Percentiles rank a stretch among this genome's conserved stretches.
phyloP scores from a whole-genome alignment of 257 asterid species.

The Ehretia macrophylla region DNA sequence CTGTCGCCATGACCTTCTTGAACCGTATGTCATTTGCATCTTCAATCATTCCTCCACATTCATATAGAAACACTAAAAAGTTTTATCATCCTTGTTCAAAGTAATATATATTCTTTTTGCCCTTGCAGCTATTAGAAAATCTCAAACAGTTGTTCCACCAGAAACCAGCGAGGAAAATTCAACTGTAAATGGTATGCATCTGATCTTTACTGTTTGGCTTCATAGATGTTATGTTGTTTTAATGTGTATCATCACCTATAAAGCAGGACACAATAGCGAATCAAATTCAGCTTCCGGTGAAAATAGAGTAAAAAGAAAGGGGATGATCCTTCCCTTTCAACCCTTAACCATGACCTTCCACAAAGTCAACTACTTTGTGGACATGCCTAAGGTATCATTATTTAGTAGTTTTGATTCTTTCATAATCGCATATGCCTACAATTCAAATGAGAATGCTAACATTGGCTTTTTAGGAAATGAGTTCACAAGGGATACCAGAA shows the following conservation, averaged over 20 bases:
- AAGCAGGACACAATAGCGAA: background rate
- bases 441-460: background rate
- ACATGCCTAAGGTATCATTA: conserved; percentile 74
- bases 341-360: conserved; percentile 79
- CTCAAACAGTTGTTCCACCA: conserved; percentile 52
- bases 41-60: background rate
- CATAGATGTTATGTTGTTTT: no score
- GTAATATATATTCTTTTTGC: conserved; percentile 7
- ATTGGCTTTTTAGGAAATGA: conserved; percentile 58
- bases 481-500: conserved; percentile 62
- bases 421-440: background rate
- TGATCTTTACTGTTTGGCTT: no score
- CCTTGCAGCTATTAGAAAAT: conserved; percentile 53
- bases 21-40: conserved; percentile 50
- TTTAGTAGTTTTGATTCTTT: no score
- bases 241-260: no score
- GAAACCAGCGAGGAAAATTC: conserved; percentile 30
- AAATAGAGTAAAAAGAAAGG: conserved; percentile 38
- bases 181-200: conserved; percentile 28
- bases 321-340: conserved; percentile 93
- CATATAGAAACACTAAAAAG: background rate
- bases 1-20: conserved; percentile 56
- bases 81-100: background rate
- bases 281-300: conserved; percentile 14
- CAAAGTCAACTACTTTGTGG: conserved; percentile 80